Percentiles rank a stretch among this genome's conserved stretches.
These are phyloP conservation scores for Penicillium simplicissimum DNA, from an alignment of 495 filamentous ascomycete species.

Conservation along the genomic window DNA sequence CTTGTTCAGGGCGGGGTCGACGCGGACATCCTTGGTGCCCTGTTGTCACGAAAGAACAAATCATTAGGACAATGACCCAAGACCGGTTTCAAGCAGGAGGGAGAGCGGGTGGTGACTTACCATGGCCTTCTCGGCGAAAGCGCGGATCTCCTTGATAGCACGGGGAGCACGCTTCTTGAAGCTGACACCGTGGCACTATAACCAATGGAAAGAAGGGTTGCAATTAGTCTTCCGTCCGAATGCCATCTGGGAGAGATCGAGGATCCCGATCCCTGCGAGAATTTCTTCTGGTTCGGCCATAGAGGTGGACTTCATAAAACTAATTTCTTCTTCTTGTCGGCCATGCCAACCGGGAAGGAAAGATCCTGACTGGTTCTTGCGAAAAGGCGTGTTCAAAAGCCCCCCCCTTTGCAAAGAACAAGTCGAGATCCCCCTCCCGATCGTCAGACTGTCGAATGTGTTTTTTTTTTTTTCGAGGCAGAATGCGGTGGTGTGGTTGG, in stretches of 20 bases:
- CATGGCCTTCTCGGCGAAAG: constrained; percentile 90
- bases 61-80: background rate
- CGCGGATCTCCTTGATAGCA: constrained; percentile 98
- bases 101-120: constrained; percentile 54
- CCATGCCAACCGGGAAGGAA: constrained; percentile 14
- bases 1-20: constrained; percentile 99
- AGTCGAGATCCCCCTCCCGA: background rate
- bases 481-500: constrained; percentile 10
- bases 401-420: background rate
- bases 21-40: constrained; percentile 96
- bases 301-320: constrained; percentile 72
- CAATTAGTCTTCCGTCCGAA: constrained; percentile 62
- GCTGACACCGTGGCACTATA: constrained; percentile 87
- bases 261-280: constrained; percentile 27
- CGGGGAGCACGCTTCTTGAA: constrained; percentile 99
- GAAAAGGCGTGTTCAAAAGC: background rate
- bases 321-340: constrained; percentile 52
- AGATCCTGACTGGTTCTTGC: background rate
- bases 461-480: constrained; percentile 1
- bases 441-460: constrained; percentile 8
- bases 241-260: constrained; percentile 49
- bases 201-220: constrained; percentile 37
- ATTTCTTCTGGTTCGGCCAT: constrained; percentile 43
- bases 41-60: constrained; percentile 34
- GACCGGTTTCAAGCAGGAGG: background rate